phyloP scores from a whole-genome alignment of 768 basidiomycete genomes.

The Crepidotus variabilis region DNA sequence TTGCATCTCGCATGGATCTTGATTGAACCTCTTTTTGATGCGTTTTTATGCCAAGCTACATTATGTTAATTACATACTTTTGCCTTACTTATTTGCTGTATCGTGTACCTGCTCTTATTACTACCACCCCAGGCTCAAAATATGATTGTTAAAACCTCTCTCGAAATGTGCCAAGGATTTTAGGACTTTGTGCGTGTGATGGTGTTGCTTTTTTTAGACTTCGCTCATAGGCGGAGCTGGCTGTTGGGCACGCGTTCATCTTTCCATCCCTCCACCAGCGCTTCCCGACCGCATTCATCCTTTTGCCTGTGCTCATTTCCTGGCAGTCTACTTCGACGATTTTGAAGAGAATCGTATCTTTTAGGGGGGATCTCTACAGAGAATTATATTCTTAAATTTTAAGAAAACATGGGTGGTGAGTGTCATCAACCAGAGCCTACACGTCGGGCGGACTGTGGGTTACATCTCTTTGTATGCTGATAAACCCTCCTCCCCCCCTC shows the following conservation, averaged over 20 bases:
- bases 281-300: not conserved
- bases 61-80: not conserved
- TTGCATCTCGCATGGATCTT: constrained; percentile 47
- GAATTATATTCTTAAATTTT: not conserved
- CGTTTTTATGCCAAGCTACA: not conserved
- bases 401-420: not conserved
- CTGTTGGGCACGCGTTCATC: constrained; percentile 21
- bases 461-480: constrained; percentile 5
- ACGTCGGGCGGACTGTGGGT: not conserved
- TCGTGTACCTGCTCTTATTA: constrained; percentile 2
- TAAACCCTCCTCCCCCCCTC: not conserved
- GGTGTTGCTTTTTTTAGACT: not conserved
- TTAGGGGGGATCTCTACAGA: not conserved
- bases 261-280: constrained; percentile 6
- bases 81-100: constrained; percentile 9
- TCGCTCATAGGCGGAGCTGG: constrained; percentile 4
- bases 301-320: not conserved
- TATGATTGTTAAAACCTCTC: no score
- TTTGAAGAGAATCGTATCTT: not conserved
- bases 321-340: not conserved
- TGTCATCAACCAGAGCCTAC: not conserved
- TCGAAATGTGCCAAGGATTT: no score
- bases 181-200: constrained; percentile 1
- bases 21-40: constrained; percentile 30
- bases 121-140: no score